phyloP scores from a whole-genome alignment of 257 asterid genomes.

The Forsythia suspensa region DNA sequence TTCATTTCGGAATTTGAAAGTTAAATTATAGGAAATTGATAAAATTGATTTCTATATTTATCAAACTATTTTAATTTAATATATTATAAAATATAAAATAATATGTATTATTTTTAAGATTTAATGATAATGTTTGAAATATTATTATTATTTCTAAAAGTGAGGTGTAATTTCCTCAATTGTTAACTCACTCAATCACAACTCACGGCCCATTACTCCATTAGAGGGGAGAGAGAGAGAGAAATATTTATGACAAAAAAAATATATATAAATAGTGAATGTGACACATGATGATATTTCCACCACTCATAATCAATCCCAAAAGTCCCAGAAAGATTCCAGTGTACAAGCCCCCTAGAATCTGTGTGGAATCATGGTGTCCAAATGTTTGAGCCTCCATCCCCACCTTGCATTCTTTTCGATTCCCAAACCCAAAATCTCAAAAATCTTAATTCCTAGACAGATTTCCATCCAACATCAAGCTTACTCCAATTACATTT shows the following conservation, averaged over 20 bases:
- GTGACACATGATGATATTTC: background rate
- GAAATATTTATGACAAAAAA: background rate
- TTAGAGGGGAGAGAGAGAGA: background rate
- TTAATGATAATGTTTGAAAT: too few relatives aligned
- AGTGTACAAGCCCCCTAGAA: conserved; percentile 28
- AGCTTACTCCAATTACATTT: background rate
- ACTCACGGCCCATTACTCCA: background rate
- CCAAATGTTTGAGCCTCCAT: conserved; percentile 46
- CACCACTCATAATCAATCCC: conserved; percentile 38
- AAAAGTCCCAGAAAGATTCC: conserved; percentile 11
- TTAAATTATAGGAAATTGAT: too few relatives aligned
- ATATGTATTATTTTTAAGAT: too few relatives aligned
- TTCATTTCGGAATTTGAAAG: too few relatives aligned
- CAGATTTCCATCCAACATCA: conserved; percentile 4
- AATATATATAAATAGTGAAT: background rate
- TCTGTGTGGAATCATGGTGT: conserved; percentile 39
- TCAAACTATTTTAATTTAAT: too few relatives aligned
- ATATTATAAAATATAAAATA: too few relatives aligned
- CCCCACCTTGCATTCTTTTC: conserved; percentile 37
- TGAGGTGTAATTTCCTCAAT: background rate
- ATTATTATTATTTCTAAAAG: too few relatives aligned
- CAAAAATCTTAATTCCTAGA: conserved; percentile 12
- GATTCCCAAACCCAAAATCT: conserved; percentile 8
- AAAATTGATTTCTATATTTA: too few relatives aligned
- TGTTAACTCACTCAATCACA: background rate